phyloP scores from a whole-genome alignment of 805 yeast species.

The Candida broadrunensis region DNA sequence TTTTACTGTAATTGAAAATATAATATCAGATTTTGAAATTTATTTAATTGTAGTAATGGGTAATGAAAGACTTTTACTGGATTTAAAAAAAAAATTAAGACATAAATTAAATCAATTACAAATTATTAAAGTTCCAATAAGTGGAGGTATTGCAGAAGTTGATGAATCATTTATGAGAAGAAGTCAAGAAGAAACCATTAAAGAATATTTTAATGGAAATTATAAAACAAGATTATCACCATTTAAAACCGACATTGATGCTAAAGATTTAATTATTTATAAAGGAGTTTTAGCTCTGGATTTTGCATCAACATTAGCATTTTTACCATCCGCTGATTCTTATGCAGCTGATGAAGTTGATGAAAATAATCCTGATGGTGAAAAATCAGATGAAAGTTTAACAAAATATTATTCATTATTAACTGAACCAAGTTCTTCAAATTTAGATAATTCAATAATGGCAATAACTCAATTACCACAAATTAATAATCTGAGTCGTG shows the following conservation, averaged over 20 bases:
- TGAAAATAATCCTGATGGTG: slow-evolving; percentile 12
- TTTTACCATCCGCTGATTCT: slow-evolving; percentile 43
- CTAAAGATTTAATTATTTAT: slow-evolving; percentile 58
- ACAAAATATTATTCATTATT: slow-evolving; percentile 34
- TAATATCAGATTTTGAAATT: slow-evolving; percentile 59
- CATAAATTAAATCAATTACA: slow-evolving; percentile 33
- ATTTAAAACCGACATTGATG: slow-evolving; percentile 73
- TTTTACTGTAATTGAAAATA: slow-evolving; percentile 48
- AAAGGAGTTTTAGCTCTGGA: slow-evolving; percentile 50
- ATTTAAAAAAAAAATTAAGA: slow-evolving; percentile 51
- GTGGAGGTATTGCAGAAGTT: slow-evolving; percentile 74
- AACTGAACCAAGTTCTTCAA: slow-evolving; percentile 46
- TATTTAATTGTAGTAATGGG: slow-evolving; percentile 69
- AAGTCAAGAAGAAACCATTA: slow-evolving; percentile 70
- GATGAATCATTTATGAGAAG: slow-evolving; percentile 70
- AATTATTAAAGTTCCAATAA: slow-evolving; percentile 61
- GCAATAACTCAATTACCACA: slow-evolving; percentile 48
- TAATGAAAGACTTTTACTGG: slow-evolving; percentile 65
- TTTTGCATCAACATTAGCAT: slow-evolving; percentile 31
- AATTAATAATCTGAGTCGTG: slow-evolving; percentile 39
- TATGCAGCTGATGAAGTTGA: slow-evolving; percentile 32
- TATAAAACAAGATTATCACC: slow-evolving; percentile 71
- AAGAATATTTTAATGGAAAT: slow-evolving; percentile 88
- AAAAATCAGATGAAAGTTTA: slow-evolving; percentile 22
- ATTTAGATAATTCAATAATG: slow-evolving; percentile 71